A percentile compares a stretch with the other conserved stretches of the same genome.
Evolutionary conservation across 345 rosid species (phyloP).

Genomic region (Turritis glabra): DNA sequence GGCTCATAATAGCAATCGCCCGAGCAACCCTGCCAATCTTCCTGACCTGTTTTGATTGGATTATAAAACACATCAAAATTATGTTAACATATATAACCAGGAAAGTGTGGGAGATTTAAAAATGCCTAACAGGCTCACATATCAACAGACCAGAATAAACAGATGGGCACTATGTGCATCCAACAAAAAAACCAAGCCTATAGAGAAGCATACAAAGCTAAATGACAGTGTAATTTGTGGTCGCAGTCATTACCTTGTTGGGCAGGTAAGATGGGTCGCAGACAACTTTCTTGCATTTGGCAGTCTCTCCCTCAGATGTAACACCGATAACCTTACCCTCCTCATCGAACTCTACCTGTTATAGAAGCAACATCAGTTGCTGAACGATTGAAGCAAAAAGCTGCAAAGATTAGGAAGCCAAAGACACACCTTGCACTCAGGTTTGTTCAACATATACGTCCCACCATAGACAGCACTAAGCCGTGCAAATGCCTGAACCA

Average conservation of each 20-base stretch:
- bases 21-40: slow-evolving; percentile 45
- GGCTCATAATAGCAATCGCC: slow-evolving; percentile 48
- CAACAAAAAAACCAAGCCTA: not conserved
- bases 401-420: not conserved
- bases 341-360: slow-evolving; percentile 83
- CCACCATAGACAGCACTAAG: slow-evolving; percentile 99
- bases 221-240: not conserved
- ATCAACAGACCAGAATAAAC: not conserved
- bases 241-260: slow-evolving; percentile 58
- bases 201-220: slow-evolving; percentile 4
- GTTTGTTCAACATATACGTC: slow-evolving; percentile 94
- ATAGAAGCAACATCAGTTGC: slow-evolving; percentile 10
- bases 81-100: not conserved
- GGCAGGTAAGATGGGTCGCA: slow-evolving; percentile 95
- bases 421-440: slow-evolving; percentile 78
- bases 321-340: slow-evolving; percentile 90
- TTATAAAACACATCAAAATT: not conserved
- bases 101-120: not conserved
- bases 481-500: slow-evolving; percentile 84
- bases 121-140: not conserved
- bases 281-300: slow-evolving; percentile 94
- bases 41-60: slow-evolving; percentile 36
- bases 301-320: slow-evolving; percentile 98
- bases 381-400: not conserved
- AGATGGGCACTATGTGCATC: not conserved